These are phyloP conservation scores for Prunus mume DNA, from an alignment of 306 rosid genomes.

Conservation along the genomic window DNA sequence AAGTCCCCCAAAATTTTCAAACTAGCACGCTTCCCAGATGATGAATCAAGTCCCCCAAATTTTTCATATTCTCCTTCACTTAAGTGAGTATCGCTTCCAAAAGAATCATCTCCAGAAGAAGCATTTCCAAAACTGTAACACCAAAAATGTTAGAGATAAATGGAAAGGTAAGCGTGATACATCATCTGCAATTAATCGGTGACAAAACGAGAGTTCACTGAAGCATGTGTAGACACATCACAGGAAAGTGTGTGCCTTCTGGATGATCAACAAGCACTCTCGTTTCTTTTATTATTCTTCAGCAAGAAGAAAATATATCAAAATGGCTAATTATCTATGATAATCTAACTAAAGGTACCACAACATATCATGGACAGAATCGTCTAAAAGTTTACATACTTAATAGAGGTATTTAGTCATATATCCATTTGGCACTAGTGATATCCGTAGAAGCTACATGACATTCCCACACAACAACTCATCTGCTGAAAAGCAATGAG, in stretches of 20 bases:
- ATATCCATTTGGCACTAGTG: no score
- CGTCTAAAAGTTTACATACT: neutral
- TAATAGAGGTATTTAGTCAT: no score
- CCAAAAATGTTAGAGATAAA: slow-evolving; percentile 6
- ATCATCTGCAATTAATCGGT: slow-evolving; percentile 11
- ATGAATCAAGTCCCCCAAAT: slow-evolving; percentile 8
- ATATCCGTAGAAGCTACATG: neutral
- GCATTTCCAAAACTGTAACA: slow-evolving; percentile 43
- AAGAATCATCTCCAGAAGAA: slow-evolving; percentile 42
- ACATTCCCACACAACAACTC: neutral
- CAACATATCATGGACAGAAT: neutral
- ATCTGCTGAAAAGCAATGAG: neutral
- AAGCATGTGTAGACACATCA: slow-evolving; percentile 2
- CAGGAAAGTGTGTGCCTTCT: neutral
- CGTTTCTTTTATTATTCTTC: neutral
- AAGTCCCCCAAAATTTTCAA: slow-evolving; percentile 19
- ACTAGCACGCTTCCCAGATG: no score
- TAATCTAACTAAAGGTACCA: neutral
- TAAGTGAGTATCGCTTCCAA: slow-evolving; percentile 21
- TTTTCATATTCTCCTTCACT: slow-evolving; percentile 37
- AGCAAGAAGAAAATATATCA: neutral
- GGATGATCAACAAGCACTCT: neutral
- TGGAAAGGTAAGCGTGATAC: neutral
- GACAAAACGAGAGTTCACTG: neutral
- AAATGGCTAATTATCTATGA: neutral